phyloP scores from a whole-genome alignment of 257 asterid genomes.

The Ballota nigra region DNA sequence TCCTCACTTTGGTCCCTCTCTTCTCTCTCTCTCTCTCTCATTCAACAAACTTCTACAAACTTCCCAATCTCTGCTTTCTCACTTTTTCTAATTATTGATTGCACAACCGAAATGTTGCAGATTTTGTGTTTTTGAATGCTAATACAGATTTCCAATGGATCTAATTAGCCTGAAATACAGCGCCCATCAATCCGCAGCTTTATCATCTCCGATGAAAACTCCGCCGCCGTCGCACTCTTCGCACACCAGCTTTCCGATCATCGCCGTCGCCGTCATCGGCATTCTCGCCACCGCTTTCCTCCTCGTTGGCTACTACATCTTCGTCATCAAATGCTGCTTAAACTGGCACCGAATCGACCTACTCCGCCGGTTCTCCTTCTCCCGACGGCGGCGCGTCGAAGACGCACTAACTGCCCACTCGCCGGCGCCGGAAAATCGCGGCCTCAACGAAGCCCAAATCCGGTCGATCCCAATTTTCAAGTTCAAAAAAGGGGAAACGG shows the following conservation, averaged over 20 bases:
- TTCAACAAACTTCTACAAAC: not conserved
- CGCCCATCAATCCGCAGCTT: slow-evolving; percentile 28
- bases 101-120: not conserved
- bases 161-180: not conserved
- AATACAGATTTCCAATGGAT: not conserved
- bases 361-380: slow-evolving; percentile 50
- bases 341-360: slow-evolving; percentile 83
- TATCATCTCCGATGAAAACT: slow-evolving; percentile 26
- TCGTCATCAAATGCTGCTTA: slow-evolving; percentile 86
- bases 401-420: slow-evolving; percentile 36
- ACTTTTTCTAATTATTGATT: not conserved
- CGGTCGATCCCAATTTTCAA: slow-evolving; percentile 61
- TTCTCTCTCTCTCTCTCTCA: slow-evolving; percentile 15
- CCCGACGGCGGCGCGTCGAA: slow-evolving; percentile 42
- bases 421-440: slow-evolving; percentile 47
- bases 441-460: slow-evolving; percentile 62
- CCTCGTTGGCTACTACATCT: slow-evolving; percentile 82
- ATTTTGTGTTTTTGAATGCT: not conserved
- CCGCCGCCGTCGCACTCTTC: slow-evolving; percentile 34
- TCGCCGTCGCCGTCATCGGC: slow-evolving; percentile 84
- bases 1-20: slow-evolving; percentile 23
- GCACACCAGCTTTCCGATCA: slow-evolving; percentile 68
- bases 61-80: slow-evolving; percentile 11
- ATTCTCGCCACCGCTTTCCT: slow-evolving; percentile 74
- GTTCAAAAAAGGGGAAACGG: slow-evolving; percentile 34